Base-by-base conservation (phyloP, 345 rosid genomes). In the Linum usitatissimum region DNA sequence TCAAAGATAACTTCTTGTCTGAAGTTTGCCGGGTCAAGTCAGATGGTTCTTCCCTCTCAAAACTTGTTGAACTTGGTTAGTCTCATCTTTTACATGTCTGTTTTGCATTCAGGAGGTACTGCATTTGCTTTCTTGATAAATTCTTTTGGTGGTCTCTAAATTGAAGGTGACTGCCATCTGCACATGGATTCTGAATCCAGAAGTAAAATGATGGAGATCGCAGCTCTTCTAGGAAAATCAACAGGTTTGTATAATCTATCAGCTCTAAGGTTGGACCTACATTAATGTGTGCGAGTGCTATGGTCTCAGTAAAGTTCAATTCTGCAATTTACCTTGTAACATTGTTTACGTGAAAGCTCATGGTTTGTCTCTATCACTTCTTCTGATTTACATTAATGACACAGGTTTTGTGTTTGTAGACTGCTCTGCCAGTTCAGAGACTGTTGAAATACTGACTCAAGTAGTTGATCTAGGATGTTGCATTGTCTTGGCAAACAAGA, bases 401-500 rank as follows among this genome's bases (percentile, higher is more conserved):
- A 42, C 68, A 91, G 98, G 98, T 64, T 76, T 92, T 76, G 89
- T 74, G 20, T 61, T 85, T 54, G 85, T 86, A 53, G 98, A 92
- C 82, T 87, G 95, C 79, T 87, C 98, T 53, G 96, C 98, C 18
- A 85, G 88, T 74, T 66, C 75, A 0, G 86, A 82, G 59, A 86
- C 88, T 34, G 59, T 79, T 63, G 76, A 73, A 59, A 48, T 89
- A 57, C 74, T 89, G 68, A 76, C 65, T 28, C 73, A 68, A 72
- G 86, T 71, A 61, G 81, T 81, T 53, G 89, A 83, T 55, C 63
- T 76, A 61, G 84, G 96, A 65, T 85, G 96, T 70, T 89, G 86
- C 58, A n/a, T 77, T 36, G 86, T 92, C 77, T 65, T 92, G 63
- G 98, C 98, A 53, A 89, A 92, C 70, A 92, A 92, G 80, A 92